phyloP scores from a whole-genome alignment of 208 protist species.

The Tritrichomonas foetus region DNA sequence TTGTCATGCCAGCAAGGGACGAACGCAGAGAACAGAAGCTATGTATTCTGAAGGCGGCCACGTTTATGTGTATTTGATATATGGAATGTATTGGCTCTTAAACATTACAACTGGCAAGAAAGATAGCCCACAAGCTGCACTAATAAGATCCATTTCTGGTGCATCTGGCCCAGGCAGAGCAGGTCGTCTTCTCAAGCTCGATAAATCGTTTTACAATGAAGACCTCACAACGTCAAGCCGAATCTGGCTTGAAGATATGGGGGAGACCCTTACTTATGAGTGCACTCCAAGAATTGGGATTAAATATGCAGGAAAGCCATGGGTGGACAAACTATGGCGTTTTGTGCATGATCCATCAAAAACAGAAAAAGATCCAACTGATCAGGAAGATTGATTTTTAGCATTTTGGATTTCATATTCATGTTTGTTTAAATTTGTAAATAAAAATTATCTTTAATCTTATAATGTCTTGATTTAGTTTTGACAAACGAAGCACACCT shows the following conservation, averaged over 20 bases:
- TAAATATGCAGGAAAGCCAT: slow-evolving; percentile 3
- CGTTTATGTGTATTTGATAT: not conserved
- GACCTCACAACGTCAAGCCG: not conserved
- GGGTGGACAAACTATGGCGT: not conserved
- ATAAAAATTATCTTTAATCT: too few species aligned
- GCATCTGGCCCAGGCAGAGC: not conserved
- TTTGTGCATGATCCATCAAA: not conserved
- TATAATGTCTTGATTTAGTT: too few species aligned
- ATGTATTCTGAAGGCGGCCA: not conserved
- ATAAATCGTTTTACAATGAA: not conserved
- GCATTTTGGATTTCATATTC: too few species aligned
- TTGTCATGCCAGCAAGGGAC: not conserved
- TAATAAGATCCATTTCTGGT: not conserved
- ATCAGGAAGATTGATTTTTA: too few species aligned
- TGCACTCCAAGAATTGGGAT: not conserved
- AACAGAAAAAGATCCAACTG: not conserved
- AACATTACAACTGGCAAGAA: not conserved
- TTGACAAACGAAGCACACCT: too few species aligned
- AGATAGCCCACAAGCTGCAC: not conserved
- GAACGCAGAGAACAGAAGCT: not conserved
- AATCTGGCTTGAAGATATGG: slow-evolving; percentile 2
- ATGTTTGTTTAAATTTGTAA: too few species aligned
- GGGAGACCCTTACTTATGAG: not conserved
- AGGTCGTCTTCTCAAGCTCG: not conserved
- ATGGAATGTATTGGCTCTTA: slow-evolving; percentile 24